Percentiles rank a stretch among this genome's conserved stretches.
Evolutionary conservation across 164 flowering plant genomes (phyloP).

Genomic region (Piper betle): DNA sequence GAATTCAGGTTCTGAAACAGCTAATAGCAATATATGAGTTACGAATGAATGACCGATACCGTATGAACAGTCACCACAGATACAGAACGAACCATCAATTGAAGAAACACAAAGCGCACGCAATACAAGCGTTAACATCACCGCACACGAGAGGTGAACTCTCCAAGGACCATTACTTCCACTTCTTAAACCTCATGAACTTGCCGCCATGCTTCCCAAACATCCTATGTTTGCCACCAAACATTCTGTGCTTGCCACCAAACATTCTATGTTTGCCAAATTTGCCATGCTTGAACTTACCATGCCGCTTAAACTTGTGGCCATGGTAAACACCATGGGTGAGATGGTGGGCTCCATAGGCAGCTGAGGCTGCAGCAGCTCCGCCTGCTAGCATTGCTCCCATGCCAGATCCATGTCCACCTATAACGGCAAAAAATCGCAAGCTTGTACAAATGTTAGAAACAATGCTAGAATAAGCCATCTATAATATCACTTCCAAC

Average conservation of each 20-base stretch:
- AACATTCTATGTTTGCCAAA: too few relatives aligned
- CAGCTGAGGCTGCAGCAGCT: slow-evolving; percentile 64
- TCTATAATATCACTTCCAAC: not conserved
- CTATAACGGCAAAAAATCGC: not conserved
- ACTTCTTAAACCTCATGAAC: slow-evolving; percentile 31
- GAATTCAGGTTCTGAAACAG: too few relatives aligned
- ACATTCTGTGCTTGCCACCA: too few relatives aligned
- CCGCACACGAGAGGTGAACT: not conserved
- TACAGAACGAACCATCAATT: not conserved
- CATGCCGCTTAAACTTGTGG: slow-evolving; percentile 13
- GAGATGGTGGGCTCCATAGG: slow-evolving; percentile 21
- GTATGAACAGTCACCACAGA: too few relatives aligned
- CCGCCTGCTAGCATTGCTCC: slow-evolving; percentile 17
- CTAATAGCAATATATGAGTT: too few relatives aligned
- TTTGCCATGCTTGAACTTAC: slow-evolving; percentile 13
- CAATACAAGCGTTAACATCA: not conserved
- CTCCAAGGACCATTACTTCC: slow-evolving; percentile 33
- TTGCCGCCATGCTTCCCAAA: slow-evolving; percentile 26
- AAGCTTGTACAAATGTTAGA: not conserved
- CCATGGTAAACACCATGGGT: slow-evolving; percentile 19
- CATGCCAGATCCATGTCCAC: slow-evolving; percentile 26
- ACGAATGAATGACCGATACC: too few relatives aligned
- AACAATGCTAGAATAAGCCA: not conserved
- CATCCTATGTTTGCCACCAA: slow-evolving; percentile 4
- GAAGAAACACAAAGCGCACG: not conserved